phyloP scores from a whole-genome alignment of 1,139 yeast species.

The Saccharomyces hybrid region DNA sequence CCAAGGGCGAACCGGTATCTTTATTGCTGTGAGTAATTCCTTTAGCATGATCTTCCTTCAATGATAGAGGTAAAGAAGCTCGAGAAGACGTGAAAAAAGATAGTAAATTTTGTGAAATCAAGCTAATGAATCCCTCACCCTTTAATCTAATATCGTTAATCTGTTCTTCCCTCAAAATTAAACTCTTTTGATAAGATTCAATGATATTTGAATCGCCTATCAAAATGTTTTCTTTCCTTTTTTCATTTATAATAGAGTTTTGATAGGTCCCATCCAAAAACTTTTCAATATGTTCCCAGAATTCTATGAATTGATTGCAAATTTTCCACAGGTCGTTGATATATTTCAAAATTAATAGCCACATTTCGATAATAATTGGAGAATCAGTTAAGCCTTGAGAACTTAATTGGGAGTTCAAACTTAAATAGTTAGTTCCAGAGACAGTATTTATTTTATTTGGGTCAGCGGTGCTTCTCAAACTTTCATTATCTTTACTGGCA shows the following conservation, averaged over 20 bases:
- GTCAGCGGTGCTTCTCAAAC: neutral
- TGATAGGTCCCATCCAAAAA: slow-evolving; percentile 42
- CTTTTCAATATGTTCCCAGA: slow-evolving; percentile 42
- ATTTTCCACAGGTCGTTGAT: slow-evolving; percentile 36
- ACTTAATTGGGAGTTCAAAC: neutral
- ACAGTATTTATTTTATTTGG: neutral
- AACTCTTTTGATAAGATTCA: slow-evolving; percentile 17
- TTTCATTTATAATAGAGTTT: slow-evolving; percentile 37
- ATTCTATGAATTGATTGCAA: slow-evolving; percentile 33
- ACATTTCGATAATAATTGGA: slow-evolving; percentile 45
- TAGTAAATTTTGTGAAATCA: slow-evolving; percentile 33
- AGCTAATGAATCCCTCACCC: slow-evolving; percentile 32
- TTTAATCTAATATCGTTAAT: slow-evolving; percentile 34
- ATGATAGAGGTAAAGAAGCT: slow-evolving; percentile 16
- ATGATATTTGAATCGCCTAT: slow-evolving; percentile 20
- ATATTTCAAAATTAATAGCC: slow-evolving; percentile 43
- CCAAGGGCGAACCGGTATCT: slow-evolving; percentile 26
- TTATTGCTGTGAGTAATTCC: slow-evolving; percentile 6
- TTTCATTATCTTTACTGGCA: neutral
- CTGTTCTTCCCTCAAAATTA: slow-evolving; percentile 35
- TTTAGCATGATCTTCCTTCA: neutral
- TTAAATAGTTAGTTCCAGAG: neutral
- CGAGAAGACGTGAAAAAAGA: slow-evolving; percentile 35
- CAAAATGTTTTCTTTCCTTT: slow-evolving; percentile 35
- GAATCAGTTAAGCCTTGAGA: slow-evolving; percentile 36